These are phyloP conservation scores for Penicillium dipodomyicola DNA, from an alignment of 495 filamentous ascomycete genomes.

Conservation along the genomic window DNA sequence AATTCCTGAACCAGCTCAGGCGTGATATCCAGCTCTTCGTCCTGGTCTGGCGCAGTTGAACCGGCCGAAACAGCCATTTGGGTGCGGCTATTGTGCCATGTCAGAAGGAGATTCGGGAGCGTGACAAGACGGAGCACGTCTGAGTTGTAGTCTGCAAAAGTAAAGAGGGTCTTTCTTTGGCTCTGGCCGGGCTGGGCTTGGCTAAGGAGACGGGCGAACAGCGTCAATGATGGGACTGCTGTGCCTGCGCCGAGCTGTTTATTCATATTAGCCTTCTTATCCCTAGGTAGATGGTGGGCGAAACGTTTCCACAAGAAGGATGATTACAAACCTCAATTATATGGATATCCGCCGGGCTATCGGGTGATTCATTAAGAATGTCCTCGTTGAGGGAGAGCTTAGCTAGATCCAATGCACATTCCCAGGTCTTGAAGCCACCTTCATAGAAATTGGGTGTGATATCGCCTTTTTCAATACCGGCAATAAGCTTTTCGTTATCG, in stretches of 20 bases:
- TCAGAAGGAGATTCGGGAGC: conserved; percentile 80
- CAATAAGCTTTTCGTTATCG: conserved; percentile 43
- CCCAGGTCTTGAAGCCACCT: conserved; percentile 99
- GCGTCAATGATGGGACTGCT: conserved; percentile 73
- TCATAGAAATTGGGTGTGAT: conserved; percentile 91
- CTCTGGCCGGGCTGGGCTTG: conserved; percentile 24
- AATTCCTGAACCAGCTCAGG: conserved; percentile 61
- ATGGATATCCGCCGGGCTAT: conserved; percentile 46
- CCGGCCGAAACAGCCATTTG: conserved; percentile 11
- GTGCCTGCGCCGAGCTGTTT: conserved; percentile 84
- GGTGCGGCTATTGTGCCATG: conserved; percentile 56
- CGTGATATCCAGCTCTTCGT: conserved; percentile 74
- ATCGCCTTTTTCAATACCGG: conserved; percentile 74
- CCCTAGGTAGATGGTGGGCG: not conserved
- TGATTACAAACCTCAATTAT: conserved; percentile 69
- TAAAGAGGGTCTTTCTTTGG: conserved; percentile 53
- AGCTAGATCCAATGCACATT: conserved; percentile 86
- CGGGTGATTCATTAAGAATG: conserved; percentile 13
- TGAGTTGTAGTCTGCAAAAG: conserved; percentile 86
- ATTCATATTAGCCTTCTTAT: not conserved
- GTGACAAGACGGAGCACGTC: conserved; percentile 83
- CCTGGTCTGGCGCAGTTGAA: conserved; percentile 26
- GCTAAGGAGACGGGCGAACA: conserved; percentile 69
- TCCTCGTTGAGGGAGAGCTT: conserved; percentile 46
- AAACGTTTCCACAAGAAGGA: not conserved